Conservation (phyloP, 345 rosid species). For the Arabidopsis thaliana region TAIR10.1 NC_003071.7:7510001-7510500, state of each 20-base stretch:
- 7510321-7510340: constrained; percentile 25
- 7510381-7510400: constrained; percentile 28
- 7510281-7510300: constrained; percentile 35
- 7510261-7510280: constrained; percentile 41
- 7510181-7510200: constrained; percentile 31
- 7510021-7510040: constrained; percentile 36
- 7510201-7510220: constrained; percentile 23
- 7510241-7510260: constrained; percentile 47
- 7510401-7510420: constrained; percentile 32
- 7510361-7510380: background rate
- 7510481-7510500: constrained; percentile 38
- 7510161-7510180: constrained; percentile 36
- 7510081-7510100: constrained; percentile 29
- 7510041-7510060: background rate
- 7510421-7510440: background rate
- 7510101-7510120: constrained; percentile 39
- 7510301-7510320: constrained; percentile 4
- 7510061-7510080: constrained; percentile 23
- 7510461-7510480: constrained; percentile 35
- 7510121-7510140: background rate
- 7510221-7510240: constrained; percentile 39
- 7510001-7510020: background rate
- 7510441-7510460: constrained; percentile 32
- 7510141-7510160: constrained; percentile 35
- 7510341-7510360: constrained; percentile 29